Evolutionary conservation across 768 basidiomycete genomes (phyloP).

Genomic region (Tubosaeta sp.): DNA sequence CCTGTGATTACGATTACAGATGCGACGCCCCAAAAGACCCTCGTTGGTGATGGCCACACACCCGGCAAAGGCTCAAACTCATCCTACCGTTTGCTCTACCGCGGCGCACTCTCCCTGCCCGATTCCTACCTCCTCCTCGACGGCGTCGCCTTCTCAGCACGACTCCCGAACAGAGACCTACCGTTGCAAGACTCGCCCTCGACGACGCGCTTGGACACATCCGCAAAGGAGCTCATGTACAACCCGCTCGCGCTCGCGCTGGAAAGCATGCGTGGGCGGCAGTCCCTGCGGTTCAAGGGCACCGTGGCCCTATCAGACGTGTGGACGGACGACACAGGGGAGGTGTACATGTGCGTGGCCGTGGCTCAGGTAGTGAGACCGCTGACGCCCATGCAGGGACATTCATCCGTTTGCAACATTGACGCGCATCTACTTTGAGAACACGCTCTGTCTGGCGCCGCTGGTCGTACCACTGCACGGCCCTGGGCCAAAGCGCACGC

Average conservation of each 20-base stretch:
- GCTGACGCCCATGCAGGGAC: slow-evolving; percentile 41
- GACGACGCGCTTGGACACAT: slow-evolving; percentile 23
- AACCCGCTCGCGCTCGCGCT: slow-evolving; percentile 69
- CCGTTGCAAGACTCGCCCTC: slow-evolving; percentile 27
- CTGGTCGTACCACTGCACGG: slow-evolving; percentile 24
- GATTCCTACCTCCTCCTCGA: slow-evolving; percentile 71
- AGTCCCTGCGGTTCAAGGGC: slow-evolving; percentile 56
- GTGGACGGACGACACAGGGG: slow-evolving; percentile 57
- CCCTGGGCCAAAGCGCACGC: slow-evolving; percentile 32
- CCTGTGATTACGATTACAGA: slow-evolving; percentile 10
- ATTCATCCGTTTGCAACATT: slow-evolving; percentile 63
- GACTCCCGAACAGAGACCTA: slow-evolving; percentile 29
- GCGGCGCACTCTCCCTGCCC: slow-evolving; percentile 68
- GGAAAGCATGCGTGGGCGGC: slow-evolving; percentile 77
- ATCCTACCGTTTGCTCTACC: slow-evolving; percentile 58
- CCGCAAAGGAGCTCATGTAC: slow-evolving; percentile 43
- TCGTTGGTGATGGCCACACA: background rate
- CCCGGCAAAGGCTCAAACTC: background rate
- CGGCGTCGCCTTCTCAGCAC: slow-evolving; percentile 64
- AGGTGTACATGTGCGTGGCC: slow-evolving; percentile 34
- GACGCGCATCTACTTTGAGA: slow-evolving; percentile 66
- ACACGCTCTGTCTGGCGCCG: slow-evolving; percentile 53
- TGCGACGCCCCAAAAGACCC: slow-evolving; percentile 21
- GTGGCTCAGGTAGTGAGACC: background rate
- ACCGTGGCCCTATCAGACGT: slow-evolving; percentile 49